These are phyloP conservation scores for Tilletia indica DNA, from an alignment of 1,284 basidiomycete species.

Conservation along the genomic window DNA sequence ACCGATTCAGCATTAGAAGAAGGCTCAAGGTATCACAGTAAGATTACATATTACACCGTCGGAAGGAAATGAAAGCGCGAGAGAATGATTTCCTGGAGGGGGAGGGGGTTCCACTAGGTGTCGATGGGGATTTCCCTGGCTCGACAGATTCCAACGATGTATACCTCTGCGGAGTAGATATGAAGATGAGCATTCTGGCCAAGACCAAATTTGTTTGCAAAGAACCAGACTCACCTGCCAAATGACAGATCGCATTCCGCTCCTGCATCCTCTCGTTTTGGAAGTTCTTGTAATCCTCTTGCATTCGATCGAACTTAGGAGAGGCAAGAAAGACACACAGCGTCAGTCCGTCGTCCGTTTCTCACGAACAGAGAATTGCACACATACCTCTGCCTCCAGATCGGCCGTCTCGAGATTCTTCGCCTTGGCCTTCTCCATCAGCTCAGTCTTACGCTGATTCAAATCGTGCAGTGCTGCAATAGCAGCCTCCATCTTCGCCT, in stretches of 20 bases:
- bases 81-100: too few relatives aligned
- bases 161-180: slow-evolving; percentile 4
- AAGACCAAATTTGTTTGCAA: not conserved
- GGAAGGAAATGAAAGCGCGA: too few relatives aligned
- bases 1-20: too few relatives aligned
- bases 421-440: slow-evolving; percentile 17
- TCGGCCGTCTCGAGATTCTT: slow-evolving; percentile 11
- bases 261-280: slow-evolving; percentile 9
- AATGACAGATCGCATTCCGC: slow-evolving; percentile 2
- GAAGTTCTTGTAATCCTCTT: slow-evolving; percentile 2
- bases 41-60: too few relatives aligned
- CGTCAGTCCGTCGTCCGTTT: not conserved
- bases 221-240: slow-evolving; percentile 5
- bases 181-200: not conserved
- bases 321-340: not conserved
- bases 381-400: slow-evolving; percentile 13
- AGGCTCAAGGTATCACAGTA: too few relatives aligned
- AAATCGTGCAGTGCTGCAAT: slow-evolving; percentile 21
- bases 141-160: not conserved
- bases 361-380: not conserved
- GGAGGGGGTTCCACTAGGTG: not conserved
- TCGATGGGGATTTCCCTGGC: slow-evolving; percentile 7
- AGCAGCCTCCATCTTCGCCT: slow-evolving; percentile 22
- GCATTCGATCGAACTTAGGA: not conserved
- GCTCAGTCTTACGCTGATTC: slow-evolving; percentile 22